Percentiles rank a stretch among this genome's conserved stretches.
Conservation (phyloP, 176 grass and related monocot species). For the Microstegium vimineum region DNA sequence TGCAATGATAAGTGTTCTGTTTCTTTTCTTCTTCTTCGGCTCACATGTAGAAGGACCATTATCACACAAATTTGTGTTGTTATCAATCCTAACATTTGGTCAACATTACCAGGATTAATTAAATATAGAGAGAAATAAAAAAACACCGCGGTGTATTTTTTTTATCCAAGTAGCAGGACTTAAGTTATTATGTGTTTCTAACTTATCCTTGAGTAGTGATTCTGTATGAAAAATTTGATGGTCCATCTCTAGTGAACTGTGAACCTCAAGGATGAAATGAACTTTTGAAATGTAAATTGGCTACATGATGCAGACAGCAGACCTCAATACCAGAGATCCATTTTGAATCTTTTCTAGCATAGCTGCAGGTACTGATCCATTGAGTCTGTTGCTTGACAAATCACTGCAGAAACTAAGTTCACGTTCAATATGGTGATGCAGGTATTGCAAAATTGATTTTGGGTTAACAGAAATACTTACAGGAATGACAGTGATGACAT, state of each 20-base stretch:
- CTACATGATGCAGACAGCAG: constrained; percentile 2
- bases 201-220: neutral
- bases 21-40: neutral
- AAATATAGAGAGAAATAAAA: neutral
- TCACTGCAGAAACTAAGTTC: constrained; percentile 29
- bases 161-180: neutral
- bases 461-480: constrained; percentile 42
- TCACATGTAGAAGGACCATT: constrained; percentile 9
- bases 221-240: neutral
- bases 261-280: neutral
- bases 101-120: neutral
- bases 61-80: constrained; percentile 34
- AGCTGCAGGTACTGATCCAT: constrained; percentile 38
- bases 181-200: neutral
- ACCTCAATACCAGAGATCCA: constrained; percentile 57
- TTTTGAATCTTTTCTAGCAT: constrained; percentile 35
- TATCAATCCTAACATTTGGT: constrained; percentile 25
- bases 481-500: constrained; percentile 47
- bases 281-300: neutral
- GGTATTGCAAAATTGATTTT: neutral
- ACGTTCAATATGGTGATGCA: neutral
- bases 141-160: neutral
- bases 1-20: constrained; percentile 26
- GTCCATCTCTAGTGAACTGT: neutral
- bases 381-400: constrained; percentile 62